Evolutionary conservation across 1,284 basidiomycete species (phyloP).

Genomic region (Sporisorium scitamineum): DNA sequence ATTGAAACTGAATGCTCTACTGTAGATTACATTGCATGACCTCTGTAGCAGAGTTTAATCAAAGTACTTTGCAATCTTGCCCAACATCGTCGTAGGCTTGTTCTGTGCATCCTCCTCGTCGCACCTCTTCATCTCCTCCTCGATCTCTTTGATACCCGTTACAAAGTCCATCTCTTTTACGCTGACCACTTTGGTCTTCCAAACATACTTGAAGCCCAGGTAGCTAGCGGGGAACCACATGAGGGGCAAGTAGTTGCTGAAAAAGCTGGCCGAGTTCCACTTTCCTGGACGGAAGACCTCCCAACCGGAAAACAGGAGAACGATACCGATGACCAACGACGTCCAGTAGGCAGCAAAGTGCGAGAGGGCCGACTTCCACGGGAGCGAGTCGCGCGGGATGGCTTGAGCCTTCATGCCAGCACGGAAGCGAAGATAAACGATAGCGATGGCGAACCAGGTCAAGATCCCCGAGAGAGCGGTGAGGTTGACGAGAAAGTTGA

Average conservation of each 20-base stretch:
- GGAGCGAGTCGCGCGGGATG: slow-evolving; percentile 72
- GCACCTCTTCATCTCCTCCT: slow-evolving; percentile 31
- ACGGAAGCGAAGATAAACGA: slow-evolving; percentile 81
- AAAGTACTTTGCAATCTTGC: slow-evolving; percentile 21
- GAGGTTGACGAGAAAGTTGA: slow-evolving; percentile 73
- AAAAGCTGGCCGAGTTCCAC: slow-evolving; percentile 73
- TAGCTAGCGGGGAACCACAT: slow-evolving; percentile 81
- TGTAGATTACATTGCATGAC: too few species aligned
- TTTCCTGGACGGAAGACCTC: slow-evolving; percentile 56
- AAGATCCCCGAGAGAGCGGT: slow-evolving; percentile 77
- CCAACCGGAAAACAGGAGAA: slow-evolving; percentile 70
- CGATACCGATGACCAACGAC: slow-evolving; percentile 27
- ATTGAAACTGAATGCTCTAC: too few species aligned
- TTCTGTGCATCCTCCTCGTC: slow-evolving; percentile 25
- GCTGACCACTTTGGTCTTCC: slow-evolving; percentile 71
- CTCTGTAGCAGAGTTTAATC: slow-evolving; percentile 11
- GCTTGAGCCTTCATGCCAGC: slow-evolving; percentile 76
- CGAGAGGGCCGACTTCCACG: slow-evolving; percentile 71
- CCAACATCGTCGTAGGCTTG: slow-evolving; percentile 14
- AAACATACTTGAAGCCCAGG: slow-evolving; percentile 72
- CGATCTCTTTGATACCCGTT: slow-evolving; percentile 70
- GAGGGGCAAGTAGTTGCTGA: slow-evolving; percentile 83
- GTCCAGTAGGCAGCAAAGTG: slow-evolving; percentile 59
- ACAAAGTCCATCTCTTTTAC: slow-evolving; percentile 72
- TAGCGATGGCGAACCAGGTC: slow-evolving; percentile 85